These are phyloP conservation scores for Penicillium sp. DNA, from an alignment of 2,329 filamentous ascomycete species.

Conservation along the genomic window DNA sequence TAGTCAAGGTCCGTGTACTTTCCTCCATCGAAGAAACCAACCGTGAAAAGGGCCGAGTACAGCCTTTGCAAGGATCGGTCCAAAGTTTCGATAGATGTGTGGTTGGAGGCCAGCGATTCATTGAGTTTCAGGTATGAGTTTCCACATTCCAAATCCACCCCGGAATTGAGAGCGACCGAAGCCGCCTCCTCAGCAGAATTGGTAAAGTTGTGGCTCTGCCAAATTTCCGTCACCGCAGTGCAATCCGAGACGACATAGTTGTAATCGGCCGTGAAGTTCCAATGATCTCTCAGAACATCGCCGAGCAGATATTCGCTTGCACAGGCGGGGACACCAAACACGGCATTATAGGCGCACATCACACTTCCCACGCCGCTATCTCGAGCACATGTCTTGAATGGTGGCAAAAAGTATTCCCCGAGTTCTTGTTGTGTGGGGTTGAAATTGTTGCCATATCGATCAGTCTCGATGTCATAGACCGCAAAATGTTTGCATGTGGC, in stretches of 20 bases:
- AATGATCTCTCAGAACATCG: conserved; percentile 56
- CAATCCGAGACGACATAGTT: conserved; percentile 60
- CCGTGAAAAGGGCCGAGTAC: conserved; percentile 40
- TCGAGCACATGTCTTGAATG: conserved; percentile 58
- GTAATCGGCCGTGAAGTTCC: conserved; percentile 54
- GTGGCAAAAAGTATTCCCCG: conserved; percentile 58
- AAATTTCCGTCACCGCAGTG: conserved; percentile 54
- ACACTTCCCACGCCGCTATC: conserved; percentile 51
- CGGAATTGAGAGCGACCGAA: conserved; percentile 43
- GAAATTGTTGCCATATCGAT: conserved; percentile 30
- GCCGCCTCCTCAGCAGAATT: conserved; percentile 38
- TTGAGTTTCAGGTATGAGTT: conserved; percentile 39
- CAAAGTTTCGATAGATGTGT: conserved; percentile 39
- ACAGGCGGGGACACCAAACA: conserved; percentile 60
- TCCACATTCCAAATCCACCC: conserved; percentile 47
- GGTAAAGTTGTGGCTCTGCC: conserved; percentile 45
- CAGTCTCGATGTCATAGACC: conserved; percentile 48
- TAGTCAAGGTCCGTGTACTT: conserved; percentile 47
- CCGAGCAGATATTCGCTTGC: conserved; percentile 56
- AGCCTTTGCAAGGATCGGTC: conserved; percentile 40
- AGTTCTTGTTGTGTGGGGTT: conserved; percentile 54
- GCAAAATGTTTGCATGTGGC: conserved; percentile 55
- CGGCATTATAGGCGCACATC: conserved; percentile 56
- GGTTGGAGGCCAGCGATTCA: conserved; percentile 34
- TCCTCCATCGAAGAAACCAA: conserved; percentile 47